Base-by-base conservation (phyloP, 2,329 filamentous ascomycete genomes). In the Ceratocystis colombiana region DNA sequence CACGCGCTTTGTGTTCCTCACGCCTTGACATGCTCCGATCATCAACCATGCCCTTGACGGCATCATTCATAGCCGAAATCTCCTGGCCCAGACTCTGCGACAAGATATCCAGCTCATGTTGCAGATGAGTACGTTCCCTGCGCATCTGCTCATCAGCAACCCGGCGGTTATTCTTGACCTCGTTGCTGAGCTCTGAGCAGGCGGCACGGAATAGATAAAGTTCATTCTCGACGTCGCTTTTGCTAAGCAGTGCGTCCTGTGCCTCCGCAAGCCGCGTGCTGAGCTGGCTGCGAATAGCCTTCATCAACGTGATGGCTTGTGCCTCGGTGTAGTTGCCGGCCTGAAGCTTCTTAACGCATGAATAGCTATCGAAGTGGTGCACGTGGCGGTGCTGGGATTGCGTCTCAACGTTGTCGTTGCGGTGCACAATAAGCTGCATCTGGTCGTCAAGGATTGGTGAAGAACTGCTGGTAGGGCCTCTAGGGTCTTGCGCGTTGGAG, bases 301-400 rank as follows among this genome's bases (percentile, higher is more conserved):
- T 97, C 94, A 99, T 99, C 64, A 90, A 80, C 5, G 87, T 90
- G 63, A 91, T 85, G 30, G 90, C 86, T 75, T 96, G 93, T 0
- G 80, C 81, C 57, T 83, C 79, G 1, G 83, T 84, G 76, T 91
- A 96, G 0, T 88, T 88, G 12, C 86, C 85, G 0, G 77, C 77
- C 20, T 86, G 82, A 17, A 99, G 84, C 71, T 90, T 85, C 72
- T 88, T 88, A 17, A 97, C 94, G 4, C 97, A 82, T 15, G 85
- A 87, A 76, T 94, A 99, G 28, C 88, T 96, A 76, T 99, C 93
- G 76, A 99, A 99, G 77, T 97, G 91, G 77, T 99, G 94, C 44
- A 96, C 86, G 73, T 96, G 63, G 15, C 53, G 37, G 55, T 59
- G 25, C 5, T n/a, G 41, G 15, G 30, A n/a, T n/a, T 46, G 48